Evolutionary conservation across 2,329 filamentous ascomycete species (phyloP), one percentile per base, ranked within the genome.

Genomic region (Pestalotiopsis sp.): DNA sequence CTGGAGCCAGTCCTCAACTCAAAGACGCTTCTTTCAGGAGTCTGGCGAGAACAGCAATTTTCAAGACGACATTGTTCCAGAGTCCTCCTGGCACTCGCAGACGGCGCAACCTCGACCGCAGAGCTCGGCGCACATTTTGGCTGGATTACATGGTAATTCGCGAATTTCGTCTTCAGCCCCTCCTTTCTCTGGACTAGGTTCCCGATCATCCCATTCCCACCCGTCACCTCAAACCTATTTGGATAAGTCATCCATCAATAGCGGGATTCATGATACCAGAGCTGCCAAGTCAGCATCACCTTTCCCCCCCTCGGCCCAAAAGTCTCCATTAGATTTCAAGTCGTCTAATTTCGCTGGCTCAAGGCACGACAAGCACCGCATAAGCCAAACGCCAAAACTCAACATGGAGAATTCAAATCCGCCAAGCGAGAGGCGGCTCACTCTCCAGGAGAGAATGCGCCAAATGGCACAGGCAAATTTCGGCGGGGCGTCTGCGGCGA

Each of bases 401-500:
- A 65, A 20, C 27, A 69, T 69, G 68, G 68, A 69, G 52, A 65
- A 49, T 38, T 14, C 71, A n/a, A 62, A 69, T 38, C 23, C 39
- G 9, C 36, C 71, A 58, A 59, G 63, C 17, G 62, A 49, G 58
- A 61, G 71, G 64, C 68, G 68, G 20, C 38, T 72, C 64, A 73
- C 75, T 59, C 71, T 73, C 12, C 70, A 70, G n/a, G 77, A 79
- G 63, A 75, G 67, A 45, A 36, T 79, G 17, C 75, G 68, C 61
- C 58, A 64, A 23, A 69, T 75, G 1, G 70, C 74, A 56, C 74
- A 77, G 38, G 59, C 39, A 6, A 67, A 72, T 31, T 75, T 77
- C 25, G 68, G 68, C 45, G 45, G 23, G 31, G 59, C 4, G 23
- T 25, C 52, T 45, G 13, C 61, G 9, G 62, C 69, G 56, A 38